Evolutionary conservation across 116 monocot species (phyloP), one percentile per base, ranked within the genome.

Genomic region (Iris pallida): DNA sequence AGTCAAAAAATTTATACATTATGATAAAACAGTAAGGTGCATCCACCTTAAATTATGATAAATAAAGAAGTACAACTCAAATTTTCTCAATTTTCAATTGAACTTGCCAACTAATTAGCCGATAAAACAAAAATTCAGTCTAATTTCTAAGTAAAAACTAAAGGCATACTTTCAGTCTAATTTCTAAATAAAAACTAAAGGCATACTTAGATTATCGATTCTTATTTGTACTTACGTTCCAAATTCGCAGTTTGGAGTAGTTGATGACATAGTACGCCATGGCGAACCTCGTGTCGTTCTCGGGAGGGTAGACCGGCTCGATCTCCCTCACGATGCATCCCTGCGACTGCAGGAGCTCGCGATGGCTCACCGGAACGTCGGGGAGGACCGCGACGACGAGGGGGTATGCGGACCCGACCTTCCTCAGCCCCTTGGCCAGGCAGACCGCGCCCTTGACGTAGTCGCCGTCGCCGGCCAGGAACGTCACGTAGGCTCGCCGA

Each of bases 241-340:
- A 86, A 19, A 86, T 82, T 0, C 86, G 79, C 4, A 86, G 86
- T 70, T 86, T 86, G 60, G 86, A 86, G 75, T 86, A 86, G 63
- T 86, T 86, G 70, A 86, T 79, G 55, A 82, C 82, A 20, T 76
- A 86, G 57, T 86, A 76, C 2, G 82, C 73, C 86, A 86, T 86
- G 54, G 82, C 82, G 16, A 86, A 86, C 58, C 73, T 57, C 4
- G 67, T 70, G 16, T 73, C 65, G 64, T 71, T 79, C 63, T 61
- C 79, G 6, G 86, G 86, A 6, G 86, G 86, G 63, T 86, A 52
- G 0, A 86, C 76, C 1, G 86, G 86, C 42, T 79, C 73, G 10
- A 86, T 86, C 79, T 82, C 82, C 5, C 73, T 60, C 4, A 86
- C 65, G 8, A 79, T 18, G 61, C 86, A 82, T 0, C 86, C 82